Evolutionary conservation across 140 eudicot species (phyloP).

Genomic region (Ambrosia hybrid): DNA sequence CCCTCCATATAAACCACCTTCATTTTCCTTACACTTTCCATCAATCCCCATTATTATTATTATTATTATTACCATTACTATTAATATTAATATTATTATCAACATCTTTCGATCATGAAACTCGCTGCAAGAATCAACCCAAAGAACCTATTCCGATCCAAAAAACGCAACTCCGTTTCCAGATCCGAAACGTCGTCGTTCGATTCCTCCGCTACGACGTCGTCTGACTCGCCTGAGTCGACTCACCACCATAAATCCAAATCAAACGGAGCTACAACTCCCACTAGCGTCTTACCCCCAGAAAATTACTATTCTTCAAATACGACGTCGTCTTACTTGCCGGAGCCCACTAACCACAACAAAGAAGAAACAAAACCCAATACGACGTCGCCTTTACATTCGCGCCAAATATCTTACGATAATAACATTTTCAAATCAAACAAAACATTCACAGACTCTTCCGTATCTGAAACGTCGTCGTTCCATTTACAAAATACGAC

Average conservation of each 20-base stretch:
- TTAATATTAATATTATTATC: neutral
- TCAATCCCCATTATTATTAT: constrained; percentile 8
- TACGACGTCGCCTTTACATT: no score
- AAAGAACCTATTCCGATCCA: constrained; percentile 42
- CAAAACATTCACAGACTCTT: no score
- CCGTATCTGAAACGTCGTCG: no score
- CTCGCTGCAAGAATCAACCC: constrained; percentile 45
- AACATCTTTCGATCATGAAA: constrained; percentile 41
- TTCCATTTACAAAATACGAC: constrained; percentile 40
- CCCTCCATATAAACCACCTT: constrained; percentile 50
- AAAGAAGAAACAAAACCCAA: no score
- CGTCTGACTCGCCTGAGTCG: constrained; percentile 49
- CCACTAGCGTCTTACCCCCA: constrained; percentile 58
- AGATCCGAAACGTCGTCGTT: constrained; percentile 53
- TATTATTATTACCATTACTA: neutral
- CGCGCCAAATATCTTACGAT: constrained; percentile 25
- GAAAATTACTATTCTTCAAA: neutral
- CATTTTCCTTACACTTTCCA: constrained; percentile 40
- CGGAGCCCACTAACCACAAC: no score
- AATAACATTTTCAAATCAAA: neutral
- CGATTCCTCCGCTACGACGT: constrained; percentile 40
- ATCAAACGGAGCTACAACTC: constrained; percentile 39
- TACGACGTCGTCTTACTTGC: no score
- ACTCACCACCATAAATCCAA: constrained; percentile 9
- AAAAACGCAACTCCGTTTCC: constrained; percentile 42